Conservation (phyloP, 2,329 filamentous ascomycete genomes). For the Exutisphaerella laricina region DNA sequence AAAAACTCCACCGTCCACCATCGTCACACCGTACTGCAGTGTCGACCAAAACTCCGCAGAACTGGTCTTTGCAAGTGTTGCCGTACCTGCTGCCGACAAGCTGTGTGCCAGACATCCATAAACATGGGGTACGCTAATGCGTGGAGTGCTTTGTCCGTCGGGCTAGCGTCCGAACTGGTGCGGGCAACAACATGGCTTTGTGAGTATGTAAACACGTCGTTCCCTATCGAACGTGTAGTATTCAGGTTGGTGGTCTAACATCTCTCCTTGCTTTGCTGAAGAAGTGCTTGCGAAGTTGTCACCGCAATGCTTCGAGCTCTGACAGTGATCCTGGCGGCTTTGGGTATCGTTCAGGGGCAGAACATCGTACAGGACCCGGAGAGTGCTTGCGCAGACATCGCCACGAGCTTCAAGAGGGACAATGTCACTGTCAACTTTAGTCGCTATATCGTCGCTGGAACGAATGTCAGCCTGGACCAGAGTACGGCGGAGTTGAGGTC, state of each 20-base stretch:
- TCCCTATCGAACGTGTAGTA: not conserved
- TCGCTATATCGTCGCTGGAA: conserved; percentile 25
- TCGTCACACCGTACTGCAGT: too few species aligned
- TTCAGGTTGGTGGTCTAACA: not conserved
- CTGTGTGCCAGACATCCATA: not conserved
- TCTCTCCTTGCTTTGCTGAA: not conserved
- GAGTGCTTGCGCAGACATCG: conserved; percentile 21
- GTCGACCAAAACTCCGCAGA: too few species aligned
- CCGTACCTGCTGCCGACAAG: not conserved
- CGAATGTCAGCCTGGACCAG: conserved; percentile 24
- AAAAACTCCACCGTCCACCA: too few species aligned
- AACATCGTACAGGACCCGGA: conserved; percentile 12
- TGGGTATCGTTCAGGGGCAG: conserved; percentile 1
- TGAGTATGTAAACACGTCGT: not conserved
- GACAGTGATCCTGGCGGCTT: not conserved
- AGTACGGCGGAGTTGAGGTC: conserved; percentile 35
- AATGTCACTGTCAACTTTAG: conserved; percentile 28
- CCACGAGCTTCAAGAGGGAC: conserved; percentile 16
- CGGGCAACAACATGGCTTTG: not conserved
- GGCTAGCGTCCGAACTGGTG: not conserved
- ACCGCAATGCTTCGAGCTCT: not conserved
- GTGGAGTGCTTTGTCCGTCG: not conserved
- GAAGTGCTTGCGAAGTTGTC: not conserved
- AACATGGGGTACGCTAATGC: not conserved
- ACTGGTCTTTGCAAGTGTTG: too few species aligned